Conservation (phyloP, 108 stramenopile genomes). For the Thalassiosira profunda region DNA sequence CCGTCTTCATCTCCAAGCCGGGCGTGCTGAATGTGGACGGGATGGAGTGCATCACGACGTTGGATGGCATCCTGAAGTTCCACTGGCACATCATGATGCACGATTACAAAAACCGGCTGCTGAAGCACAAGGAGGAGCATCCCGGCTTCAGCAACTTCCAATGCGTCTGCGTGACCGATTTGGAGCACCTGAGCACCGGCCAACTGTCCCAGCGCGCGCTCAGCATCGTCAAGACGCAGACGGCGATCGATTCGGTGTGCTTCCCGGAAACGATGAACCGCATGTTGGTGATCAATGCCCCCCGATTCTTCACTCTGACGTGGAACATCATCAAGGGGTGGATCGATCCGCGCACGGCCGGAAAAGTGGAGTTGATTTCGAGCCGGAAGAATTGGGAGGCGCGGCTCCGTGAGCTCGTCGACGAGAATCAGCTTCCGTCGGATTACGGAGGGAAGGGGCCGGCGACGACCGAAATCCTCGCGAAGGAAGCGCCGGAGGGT, state of each 20-base stretch:
- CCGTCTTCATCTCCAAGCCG: constrained; percentile 85
- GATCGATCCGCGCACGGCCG: constrained; percentile 83
- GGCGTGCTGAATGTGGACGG: constrained; percentile 81
- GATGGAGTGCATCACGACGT: constrained; percentile 84
- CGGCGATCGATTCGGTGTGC: constrained; percentile 87
- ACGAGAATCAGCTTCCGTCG: constrained; percentile 70
- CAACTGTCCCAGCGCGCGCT: constrained; percentile 65
- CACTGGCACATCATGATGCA: constrained; percentile 91
- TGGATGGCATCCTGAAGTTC: constrained; percentile 80
- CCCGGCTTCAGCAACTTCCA: constrained; percentile 83
- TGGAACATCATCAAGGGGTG: constrained; percentile 90
- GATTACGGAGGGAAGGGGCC: constrained; percentile 85
- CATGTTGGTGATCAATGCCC: constrained; percentile 84
- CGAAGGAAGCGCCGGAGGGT: constrained; percentile 60
- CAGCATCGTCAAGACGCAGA: constrained; percentile 85
- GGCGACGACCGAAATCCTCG: constrained; percentile 59
- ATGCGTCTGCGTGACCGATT: constrained; percentile 75
- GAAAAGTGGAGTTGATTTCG: constrained; percentile 85
- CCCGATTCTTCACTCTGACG: constrained; percentile 83
- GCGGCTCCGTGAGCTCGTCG: constrained; percentile 66
- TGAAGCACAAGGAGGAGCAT: constrained; percentile 65
- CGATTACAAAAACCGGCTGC: constrained; percentile 68
- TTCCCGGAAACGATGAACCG: constrained; percentile 90
- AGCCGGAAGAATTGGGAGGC: constrained; percentile 65
- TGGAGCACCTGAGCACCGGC: constrained; percentile 64